Conservation (phyloP, 768 basidiomycete genomes). For the Boletus rubescentipes region DNA sequence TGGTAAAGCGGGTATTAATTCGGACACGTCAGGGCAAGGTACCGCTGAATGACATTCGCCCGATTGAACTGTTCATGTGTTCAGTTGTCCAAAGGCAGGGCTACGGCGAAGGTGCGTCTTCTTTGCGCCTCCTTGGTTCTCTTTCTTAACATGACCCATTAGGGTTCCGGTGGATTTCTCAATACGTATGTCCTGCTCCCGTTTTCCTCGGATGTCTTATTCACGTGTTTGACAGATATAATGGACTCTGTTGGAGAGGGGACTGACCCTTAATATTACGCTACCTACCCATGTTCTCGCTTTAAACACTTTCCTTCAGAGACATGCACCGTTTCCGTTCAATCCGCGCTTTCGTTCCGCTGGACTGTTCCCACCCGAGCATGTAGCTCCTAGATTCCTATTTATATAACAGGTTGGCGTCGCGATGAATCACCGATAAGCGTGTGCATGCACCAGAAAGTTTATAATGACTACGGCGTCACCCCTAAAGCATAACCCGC, state of each 20-base stretch:
- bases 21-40: slow-evolving; percentile 77
- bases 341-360: slow-evolving; percentile 18
- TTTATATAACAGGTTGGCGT: slow-evolving; percentile 11
- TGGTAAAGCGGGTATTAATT: slow-evolving; percentile 3
- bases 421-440: not conserved
- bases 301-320: slow-evolving; percentile 11
- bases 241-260: slow-evolving; percentile 6
- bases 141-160: slow-evolving; percentile 3
- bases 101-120: slow-evolving; percentile 83
- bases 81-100: slow-evolving; percentile 99
- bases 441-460: not conserved
- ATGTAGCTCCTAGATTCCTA: slow-evolving; percentile 23
- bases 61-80: slow-evolving; percentile 99
- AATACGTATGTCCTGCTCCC: slow-evolving; percentile 69
- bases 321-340: slow-evolving; percentile 8
- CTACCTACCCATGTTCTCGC: slow-evolving; percentile 23
- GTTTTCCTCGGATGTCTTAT: not conserved
- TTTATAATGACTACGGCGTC: not conserved
- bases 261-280: slow-evolving; percentile 17
- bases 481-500: slow-evolving; percentile 34
- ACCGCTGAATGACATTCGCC: slow-evolving; percentile 93
- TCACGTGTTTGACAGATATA: slow-evolving; percentile 26
- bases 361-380: slow-evolving; percentile 10
- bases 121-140: not conserved
- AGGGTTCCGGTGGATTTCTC: slow-evolving; percentile 96